Evolutionary conservation across 257 asterid genomes (phyloP), one percentile per base, ranked within the genome.

Genomic region (Solanum pimpinellifolium): DNA sequence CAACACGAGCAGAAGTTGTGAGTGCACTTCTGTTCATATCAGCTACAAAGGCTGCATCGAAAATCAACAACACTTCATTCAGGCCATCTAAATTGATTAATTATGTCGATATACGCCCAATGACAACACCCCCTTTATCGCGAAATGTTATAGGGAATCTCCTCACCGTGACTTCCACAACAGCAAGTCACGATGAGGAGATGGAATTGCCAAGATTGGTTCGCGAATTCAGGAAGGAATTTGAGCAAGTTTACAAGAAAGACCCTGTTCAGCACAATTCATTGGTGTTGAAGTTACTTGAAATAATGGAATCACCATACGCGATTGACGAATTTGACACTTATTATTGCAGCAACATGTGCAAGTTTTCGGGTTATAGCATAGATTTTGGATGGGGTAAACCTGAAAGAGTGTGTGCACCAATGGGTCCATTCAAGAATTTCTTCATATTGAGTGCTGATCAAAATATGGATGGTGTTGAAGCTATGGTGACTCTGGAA

Each of bases 381-480:
- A 76, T 76, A 76, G 83, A 76, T 76, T 76, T 42, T 42, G 83
- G 83, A 76, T 76, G 83, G 83, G 83, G 83, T 1, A 76, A 76
- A 39, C 82, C 82, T 21, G 82, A 74, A 39, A 74, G 82, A 74
- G 82, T 74, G 31, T 74, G 82, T 39, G 83, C 83, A 42, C 60
- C 83, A 76, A 76, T 76, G 83, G 83, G 83, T n/a, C 83, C 83
- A 76, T 76, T 76, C 83, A 76, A 76, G 60, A 76, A 76, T 42
- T 76, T 76, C 59, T 76, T 74, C 9, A 11, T 74, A 74, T 39
- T 74, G 52, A 74, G 82, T 39, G 82, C 82, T 21, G 82, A 39
- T 74, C 82, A 74, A 1, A 74, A 31, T 74, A 23, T 74, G 52
- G 82, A 74, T 74, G 82, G 82, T 11, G 52, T 74, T 74, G 82